Conservation (phyloP, 805 yeast species). For the Lipomyces sp. region DNA sequence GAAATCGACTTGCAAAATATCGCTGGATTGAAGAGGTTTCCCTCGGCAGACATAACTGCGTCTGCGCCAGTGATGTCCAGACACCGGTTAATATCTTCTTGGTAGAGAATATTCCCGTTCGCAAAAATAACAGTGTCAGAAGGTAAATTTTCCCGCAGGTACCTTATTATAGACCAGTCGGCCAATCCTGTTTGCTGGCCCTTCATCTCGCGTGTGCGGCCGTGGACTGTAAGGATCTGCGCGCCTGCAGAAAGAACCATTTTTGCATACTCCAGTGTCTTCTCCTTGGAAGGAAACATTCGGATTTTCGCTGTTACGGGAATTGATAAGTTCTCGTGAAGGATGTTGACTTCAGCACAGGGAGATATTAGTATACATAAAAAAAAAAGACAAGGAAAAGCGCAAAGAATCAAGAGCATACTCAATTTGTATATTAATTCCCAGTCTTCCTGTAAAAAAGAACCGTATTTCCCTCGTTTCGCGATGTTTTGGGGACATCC, state of each 20-base stretch:
- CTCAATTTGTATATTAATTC: slow-evolving; percentile 61
- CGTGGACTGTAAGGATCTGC: slow-evolving; percentile 90
- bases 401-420: too few species aligned
- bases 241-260: slow-evolving; percentile 93
- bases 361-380: not conserved
- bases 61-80: slow-evolving; percentile 64
- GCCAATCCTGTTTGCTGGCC: slow-evolving; percentile 96
- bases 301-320: slow-evolving; percentile 97
- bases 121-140: slow-evolving; percentile 89
- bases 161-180: slow-evolving; percentile 78
- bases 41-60: slow-evolving; percentile 97
- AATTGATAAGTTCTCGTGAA: slow-evolving; percentile 65
- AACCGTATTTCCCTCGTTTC: slow-evolving; percentile 88
- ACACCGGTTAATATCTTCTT: slow-evolving; percentile 76
- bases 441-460: slow-evolving; percentile 98
- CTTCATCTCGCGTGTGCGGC: slow-evolving; percentile 94
- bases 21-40: slow-evolving; percentile 90
- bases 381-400: too few species aligned
- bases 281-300: slow-evolving; percentile 78
- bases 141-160: slow-evolving; percentile 68
- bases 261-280: slow-evolving; percentile 80
- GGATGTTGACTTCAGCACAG: slow-evolving; percentile 48
- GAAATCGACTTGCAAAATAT: slow-evolving; percentile 47
- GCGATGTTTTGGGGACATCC: slow-evolving; percentile 99
- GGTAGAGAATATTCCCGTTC: slow-evolving; percentile 91